Conservation (phyloP, 148 eudicot genomes). For the Rhododendron kiyosumense region DNA sequence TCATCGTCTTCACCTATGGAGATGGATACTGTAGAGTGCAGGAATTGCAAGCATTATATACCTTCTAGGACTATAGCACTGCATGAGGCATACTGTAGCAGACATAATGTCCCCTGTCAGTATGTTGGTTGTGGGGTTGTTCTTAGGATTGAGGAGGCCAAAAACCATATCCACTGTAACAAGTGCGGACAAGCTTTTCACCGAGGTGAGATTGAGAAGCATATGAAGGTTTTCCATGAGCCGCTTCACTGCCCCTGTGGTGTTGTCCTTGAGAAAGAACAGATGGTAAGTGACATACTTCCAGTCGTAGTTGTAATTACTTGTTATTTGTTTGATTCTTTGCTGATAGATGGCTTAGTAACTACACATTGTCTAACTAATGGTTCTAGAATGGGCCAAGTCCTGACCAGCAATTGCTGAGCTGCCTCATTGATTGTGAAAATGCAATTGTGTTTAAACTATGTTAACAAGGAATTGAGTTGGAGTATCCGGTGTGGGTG, state of each 20-base stretch:
- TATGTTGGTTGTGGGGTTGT: constrained; percentile 80
- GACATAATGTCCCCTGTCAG: constrained; percentile 71
- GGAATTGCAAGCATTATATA: constrained; percentile 75
- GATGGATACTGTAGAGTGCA: constrained; percentile 65
- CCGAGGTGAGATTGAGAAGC: constrained; percentile 75
- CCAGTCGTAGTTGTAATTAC: background rate
- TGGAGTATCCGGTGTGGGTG: background rate
- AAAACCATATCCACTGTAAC: constrained; percentile 75
- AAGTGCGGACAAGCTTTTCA: constrained; percentile 85
- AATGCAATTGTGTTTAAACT: background rate
- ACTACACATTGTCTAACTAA: background rate
- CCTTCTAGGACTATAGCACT: constrained; percentile 72
- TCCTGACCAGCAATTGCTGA: background rate
- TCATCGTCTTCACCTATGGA: constrained; percentile 44
- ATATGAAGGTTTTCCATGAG: constrained; percentile 83
- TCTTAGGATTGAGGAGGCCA: constrained; percentile 62
- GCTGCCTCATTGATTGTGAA: background rate
- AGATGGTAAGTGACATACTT: constrained; percentile 48
- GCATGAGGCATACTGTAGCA: constrained; percentile 84
- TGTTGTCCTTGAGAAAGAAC: constrained; percentile 74
- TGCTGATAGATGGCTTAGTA: background rate
- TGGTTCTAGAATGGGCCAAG: background rate
- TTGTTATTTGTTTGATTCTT: background rate
- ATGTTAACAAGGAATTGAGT: background rate
- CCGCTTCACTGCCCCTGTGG: constrained; percentile 83